A percentile compares a stretch with the other conserved stretches of the same genome.
phyloP scores from a whole-genome alignment of 352 stramenopile genomes.

The Plasmopara muralis region DNA sequence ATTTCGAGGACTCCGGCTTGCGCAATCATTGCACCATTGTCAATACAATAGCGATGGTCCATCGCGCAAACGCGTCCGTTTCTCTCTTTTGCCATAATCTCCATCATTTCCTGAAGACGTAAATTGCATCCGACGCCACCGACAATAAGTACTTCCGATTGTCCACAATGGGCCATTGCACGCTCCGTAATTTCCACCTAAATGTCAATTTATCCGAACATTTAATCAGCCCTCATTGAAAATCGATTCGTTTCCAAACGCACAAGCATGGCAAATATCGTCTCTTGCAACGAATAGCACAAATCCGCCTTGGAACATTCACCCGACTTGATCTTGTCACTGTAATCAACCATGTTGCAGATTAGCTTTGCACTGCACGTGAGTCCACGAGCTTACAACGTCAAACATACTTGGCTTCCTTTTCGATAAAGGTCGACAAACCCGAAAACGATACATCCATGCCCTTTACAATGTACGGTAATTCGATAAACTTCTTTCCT shows the following conservation, averaged over 20 bases:
- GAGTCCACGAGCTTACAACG: too few species aligned
- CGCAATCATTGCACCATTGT: slow-evolving; percentile 99
- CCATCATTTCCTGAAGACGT: slow-evolving; percentile 96
- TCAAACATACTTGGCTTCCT: slow-evolving; percentile 70
- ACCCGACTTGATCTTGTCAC: slow-evolving; percentile 71
- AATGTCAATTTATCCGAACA: not conserved
- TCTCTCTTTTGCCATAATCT: slow-evolving; percentile 93
- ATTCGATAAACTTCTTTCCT: slow-evolving; percentile 89
- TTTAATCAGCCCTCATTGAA: not conserved
- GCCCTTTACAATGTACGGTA: slow-evolving; percentile 98
- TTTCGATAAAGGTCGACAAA: slow-evolving; percentile 96
- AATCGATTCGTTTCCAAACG: not conserved
- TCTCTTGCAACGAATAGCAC: slow-evolving; percentile 99
- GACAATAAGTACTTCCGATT: slow-evolving; percentile 97
- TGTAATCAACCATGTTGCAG: slow-evolving; percentile 11
- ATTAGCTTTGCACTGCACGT: slow-evolving; percentile 3
- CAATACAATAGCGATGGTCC: slow-evolving; percentile 99
- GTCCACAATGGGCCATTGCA: slow-evolving; percentile 98
- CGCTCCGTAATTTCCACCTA: slow-evolving; percentile 99
- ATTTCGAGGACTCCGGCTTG: slow-evolving; percentile 97
- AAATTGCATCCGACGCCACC: slow-evolving; percentile 96
- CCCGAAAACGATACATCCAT: slow-evolving; percentile 99
- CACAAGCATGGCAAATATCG: slow-evolving; percentile 99
- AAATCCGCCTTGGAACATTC: slow-evolving; percentile 94
- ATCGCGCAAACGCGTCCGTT: slow-evolving; percentile 95